Base-by-base conservation (phyloP, 148 eudicot genomes). In the Diospyros lotus region DNA sequence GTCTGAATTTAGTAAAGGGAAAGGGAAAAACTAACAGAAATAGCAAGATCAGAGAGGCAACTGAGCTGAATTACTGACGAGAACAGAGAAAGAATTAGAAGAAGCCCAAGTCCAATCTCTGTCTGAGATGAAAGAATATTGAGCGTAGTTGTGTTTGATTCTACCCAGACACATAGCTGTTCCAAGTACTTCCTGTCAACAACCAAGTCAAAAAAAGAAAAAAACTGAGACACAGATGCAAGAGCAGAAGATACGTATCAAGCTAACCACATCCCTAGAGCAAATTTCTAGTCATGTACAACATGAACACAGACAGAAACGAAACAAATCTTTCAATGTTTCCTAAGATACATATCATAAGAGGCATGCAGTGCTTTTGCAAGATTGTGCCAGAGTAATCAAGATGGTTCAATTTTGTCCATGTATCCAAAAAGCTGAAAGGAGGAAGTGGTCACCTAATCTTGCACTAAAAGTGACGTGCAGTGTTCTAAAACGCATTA, bases 81-180 rank as follows among this genome's bases (percentile, higher is more conserved):
- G 69, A 93, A 68, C 61, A 96, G 84, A 77, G 99, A 87, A 67
- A 96, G 64, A 66, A 93, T 74, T 28, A 93, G 85, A 82, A 96
- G 90, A 75, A 96, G 91, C 42, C 99, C 99, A 79, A 93, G 86
- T 83, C 95, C 99, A 79, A 96, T 88, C 87, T 96, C 95, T 74
- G 93, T 93, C 54, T 89, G 91, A 40, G 99, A 91, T 68, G 98
- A 96, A 71, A 96, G 87, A 74, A 93, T 96, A 91, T 83, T 84
- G 73, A 96, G 92, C 15, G 98, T 96, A 66, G 97, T 82, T 58
- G 85, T 77, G 75, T 93, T 96, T 48, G 99, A 88, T 76, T 96
- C 99, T 40, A 96, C 98, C 99, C 99, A 96, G 39, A 96, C 91
- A 79, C 98, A 96, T 17, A 80, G 80, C 80, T 96, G 89, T 83